A percentile compares a stretch with the other conserved stretches of the same genome.
These are phyloP conservation scores for Recurvomyces mirabilis DNA, from an alignment of 495 filamentous ascomycete genomes.

Conservation along the genomic window DNA sequence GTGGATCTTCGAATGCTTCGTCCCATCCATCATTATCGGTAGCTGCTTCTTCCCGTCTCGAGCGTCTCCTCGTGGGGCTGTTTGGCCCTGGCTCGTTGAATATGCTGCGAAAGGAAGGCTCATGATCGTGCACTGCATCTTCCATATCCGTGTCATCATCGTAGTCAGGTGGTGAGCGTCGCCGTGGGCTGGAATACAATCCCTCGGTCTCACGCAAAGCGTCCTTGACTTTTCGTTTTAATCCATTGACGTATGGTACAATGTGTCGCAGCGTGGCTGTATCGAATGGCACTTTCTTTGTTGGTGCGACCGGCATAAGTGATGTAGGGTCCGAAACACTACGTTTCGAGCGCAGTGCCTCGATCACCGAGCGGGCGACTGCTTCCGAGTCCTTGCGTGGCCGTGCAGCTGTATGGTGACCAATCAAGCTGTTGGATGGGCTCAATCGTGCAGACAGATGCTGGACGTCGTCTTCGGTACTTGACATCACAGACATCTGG, in stretches of 20 bases:
- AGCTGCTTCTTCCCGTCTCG: conserved; percentile 40
- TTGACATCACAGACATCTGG: no score
- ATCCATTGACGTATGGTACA: conserved; percentile 68
- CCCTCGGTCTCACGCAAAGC: conserved; percentile 40
- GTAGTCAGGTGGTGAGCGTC: conserved; percentile 36
- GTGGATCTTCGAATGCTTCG: neutral
- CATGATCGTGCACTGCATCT: neutral
- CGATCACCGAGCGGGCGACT: conserved; percentile 68
- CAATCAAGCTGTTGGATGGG: conserved; percentile 14
- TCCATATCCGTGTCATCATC: neutral
- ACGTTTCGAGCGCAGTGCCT: conserved; percentile 64
- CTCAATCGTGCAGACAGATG: neutral
- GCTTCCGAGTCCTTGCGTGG: conserved; percentile 43
- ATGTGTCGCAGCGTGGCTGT: conserved; percentile 79
- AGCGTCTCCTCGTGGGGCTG: conserved; percentile 33
- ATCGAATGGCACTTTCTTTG: conserved; percentile 81
- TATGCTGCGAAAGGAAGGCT: conserved; percentile 39
- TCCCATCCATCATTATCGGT: conserved; percentile 30
- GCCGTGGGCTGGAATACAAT: conserved; percentile 41
- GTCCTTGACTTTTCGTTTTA: conserved; percentile 72
- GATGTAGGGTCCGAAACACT: conserved; percentile 39
- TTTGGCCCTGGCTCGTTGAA: conserved; percentile 43
- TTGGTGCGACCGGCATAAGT: conserved; percentile 36
- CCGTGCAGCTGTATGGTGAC: conserved; percentile 22
- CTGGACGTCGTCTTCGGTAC: neutral